These are phyloP conservation scores for Volutella citrinella DNA, from an alignment of 2,329 filamentous ascomycete genomes.

Conservation along the genomic window DNA sequence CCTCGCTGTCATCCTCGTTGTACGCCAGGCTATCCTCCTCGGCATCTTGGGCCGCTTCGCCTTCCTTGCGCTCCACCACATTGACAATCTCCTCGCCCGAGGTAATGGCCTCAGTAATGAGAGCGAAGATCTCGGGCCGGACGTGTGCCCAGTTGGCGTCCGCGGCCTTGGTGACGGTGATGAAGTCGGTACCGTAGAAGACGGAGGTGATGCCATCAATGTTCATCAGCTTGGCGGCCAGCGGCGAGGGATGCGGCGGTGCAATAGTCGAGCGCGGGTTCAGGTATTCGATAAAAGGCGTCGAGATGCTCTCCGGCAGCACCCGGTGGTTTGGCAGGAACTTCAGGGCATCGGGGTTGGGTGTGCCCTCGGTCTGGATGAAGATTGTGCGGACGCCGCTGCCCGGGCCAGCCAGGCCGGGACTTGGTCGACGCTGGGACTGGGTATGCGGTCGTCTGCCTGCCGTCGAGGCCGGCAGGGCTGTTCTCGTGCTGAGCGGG, in stretches of 20 bases:
- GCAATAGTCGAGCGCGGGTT: slow-evolving; percentile 83
- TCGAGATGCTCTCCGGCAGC: slow-evolving; percentile 68
- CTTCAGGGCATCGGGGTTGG: slow-evolving; percentile 93
- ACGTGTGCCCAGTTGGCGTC: slow-evolving; percentile 93
- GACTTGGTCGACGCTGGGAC: slow-evolving; percentile 11
- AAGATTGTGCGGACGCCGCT: slow-evolving; percentile 73
- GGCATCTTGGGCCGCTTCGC: slow-evolving; percentile 35
- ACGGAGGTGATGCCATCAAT: slow-evolving; percentile 93
- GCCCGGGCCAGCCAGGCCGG: slow-evolving; percentile 25
- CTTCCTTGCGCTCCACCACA: slow-evolving; percentile 59
- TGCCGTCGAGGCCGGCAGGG: slow-evolving; percentile 16
- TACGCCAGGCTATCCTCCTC: slow-evolving; percentile 73
- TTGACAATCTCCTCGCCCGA: slow-evolving; percentile 80
- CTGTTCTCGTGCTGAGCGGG: slow-evolving; percentile 24
- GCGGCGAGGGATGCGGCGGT: slow-evolving; percentile 84
- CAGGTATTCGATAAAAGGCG: slow-evolving; percentile 88
- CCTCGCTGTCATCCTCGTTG: slow-evolving; percentile 88
- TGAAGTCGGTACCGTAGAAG: slow-evolving; percentile 93
- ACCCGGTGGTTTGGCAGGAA: slow-evolving; percentile 90
- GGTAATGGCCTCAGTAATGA: slow-evolving; percentile 91
- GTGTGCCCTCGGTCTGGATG: slow-evolving; percentile 94
- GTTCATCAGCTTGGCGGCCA: slow-evolving; percentile 86
- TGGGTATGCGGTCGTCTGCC: slow-evolving; percentile 19
- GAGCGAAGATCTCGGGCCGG: slow-evolving; percentile 89
- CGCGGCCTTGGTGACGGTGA: slow-evolving; percentile 88